Evolutionary conservation across 345 rosid genomes (phyloP), one percentile per base, ranked within the genome.

Genomic region (Lagerstroemia speciosa): DNA sequence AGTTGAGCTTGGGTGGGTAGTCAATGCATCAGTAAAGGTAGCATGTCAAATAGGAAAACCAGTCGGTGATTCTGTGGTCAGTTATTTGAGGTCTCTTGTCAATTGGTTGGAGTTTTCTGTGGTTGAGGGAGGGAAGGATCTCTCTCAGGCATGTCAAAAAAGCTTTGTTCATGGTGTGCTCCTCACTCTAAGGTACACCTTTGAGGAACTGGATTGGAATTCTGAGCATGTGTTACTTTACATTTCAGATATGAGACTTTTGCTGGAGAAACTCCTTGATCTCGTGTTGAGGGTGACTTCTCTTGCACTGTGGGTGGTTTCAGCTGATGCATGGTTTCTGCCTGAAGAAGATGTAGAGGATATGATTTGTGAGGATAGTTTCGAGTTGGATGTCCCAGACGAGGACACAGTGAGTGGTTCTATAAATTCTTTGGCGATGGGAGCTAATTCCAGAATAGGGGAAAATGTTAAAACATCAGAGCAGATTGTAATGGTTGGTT

Each of bases 81-180:
- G 84, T 73, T 91, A 89, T 74, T 77, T 93, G 64, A 79, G 76
- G 68, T 89, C 96, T 46, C 82, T 90, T 38, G 78, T 91, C 73
- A 79, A 86, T 38, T 93, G 98, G 98, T 81, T 91, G 79, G 86
- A 79, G 76, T 77, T 67, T 75, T 84, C 71, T 70, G 94, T 91
- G 32, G 80, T 64, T 82, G 90, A 87, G 75, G 97, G 94, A 43
- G 91, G 87, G 85, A 85, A 70, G 69, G 91, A 93, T 82, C 93
- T 91, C 66, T 74, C 82, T 65, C 88, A 81, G 86, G 96, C 98
- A 63, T 93, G 98, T 80, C 84, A 76, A 68, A 87, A 75, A 75
- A 91, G 96, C 79, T 93, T 93, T 73, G 97, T 93, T 81, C 97
- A 93, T 81, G 97, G 98, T 50, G 85, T 91, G 58, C 78, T 93